phyloP scores from a whole-genome alignment of 257 asterid species.

The Solanum appendiculatum region DNA sequence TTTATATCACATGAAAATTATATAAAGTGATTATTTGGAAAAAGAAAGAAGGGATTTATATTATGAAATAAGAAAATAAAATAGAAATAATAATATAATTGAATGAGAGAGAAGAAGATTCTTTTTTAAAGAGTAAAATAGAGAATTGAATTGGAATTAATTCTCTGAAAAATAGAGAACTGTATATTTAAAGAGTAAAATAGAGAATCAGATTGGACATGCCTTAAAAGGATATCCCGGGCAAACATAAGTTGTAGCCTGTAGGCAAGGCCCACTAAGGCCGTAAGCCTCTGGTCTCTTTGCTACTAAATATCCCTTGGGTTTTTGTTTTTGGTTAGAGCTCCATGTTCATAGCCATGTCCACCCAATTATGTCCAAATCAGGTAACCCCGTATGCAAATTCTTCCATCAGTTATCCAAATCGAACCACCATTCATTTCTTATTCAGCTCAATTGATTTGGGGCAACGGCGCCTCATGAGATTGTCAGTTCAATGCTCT shows the following conservation, averaged over 20 bases:
- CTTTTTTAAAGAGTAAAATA: too few species aligned
- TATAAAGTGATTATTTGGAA: too few species aligned
- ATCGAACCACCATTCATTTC: conserved; percentile 1
- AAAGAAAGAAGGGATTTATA: too few species aligned
- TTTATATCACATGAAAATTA: too few species aligned
- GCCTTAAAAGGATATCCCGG: too few species aligned
- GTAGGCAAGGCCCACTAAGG: not conserved
- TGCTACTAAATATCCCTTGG: not conserved
- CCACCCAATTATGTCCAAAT: conserved; percentile 15
- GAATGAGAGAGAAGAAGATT: too few species aligned
- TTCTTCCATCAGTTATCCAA: conserved; percentile 2
- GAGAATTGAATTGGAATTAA: too few species aligned
- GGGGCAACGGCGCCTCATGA: conserved; percentile 13
- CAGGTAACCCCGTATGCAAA: conserved; percentile 4
- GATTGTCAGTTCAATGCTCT: conserved; percentile 39
- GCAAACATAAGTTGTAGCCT: not conserved
- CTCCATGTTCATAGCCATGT: conserved; percentile 21
- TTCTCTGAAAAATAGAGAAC: too few species aligned
- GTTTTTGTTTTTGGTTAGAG: not conserved
- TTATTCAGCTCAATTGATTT: not conserved
- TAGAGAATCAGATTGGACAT: too few species aligned
- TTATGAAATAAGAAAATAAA: too few species aligned
- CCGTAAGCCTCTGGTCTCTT: not conserved
- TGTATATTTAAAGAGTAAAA: too few species aligned
- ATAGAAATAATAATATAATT: too few species aligned